phyloP scores from a whole-genome alignment of 768 basidiomycete genomes.

The Macrolepiota fuliginosa region DNA sequence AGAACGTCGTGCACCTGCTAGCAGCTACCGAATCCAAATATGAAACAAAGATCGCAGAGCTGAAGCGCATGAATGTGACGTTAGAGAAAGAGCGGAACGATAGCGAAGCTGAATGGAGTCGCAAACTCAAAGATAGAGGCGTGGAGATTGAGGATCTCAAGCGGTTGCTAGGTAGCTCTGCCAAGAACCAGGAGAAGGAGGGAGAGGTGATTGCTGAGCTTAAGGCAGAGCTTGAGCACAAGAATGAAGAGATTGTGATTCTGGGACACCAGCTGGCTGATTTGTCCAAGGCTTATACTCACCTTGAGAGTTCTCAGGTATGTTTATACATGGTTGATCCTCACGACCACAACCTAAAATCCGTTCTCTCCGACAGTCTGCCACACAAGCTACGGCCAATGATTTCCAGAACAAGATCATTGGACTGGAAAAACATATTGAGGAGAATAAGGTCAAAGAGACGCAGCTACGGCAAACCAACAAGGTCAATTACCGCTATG shows the following conservation, averaged over 20 bases:
- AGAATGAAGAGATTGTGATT: constrained; percentile 45
- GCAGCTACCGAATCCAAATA: constrained; percentile 74
- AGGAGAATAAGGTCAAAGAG: constrained; percentile 72
- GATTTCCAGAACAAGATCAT: constrained; percentile 49
- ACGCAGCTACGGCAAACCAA: constrained; percentile 69
- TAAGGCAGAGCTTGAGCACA: constrained; percentile 51
- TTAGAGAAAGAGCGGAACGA: constrained; percentile 86
- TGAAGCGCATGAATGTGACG: constrained; percentile 57
- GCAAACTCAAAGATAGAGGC: constrained; percentile 74
- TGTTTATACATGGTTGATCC: constrained; percentile 8
- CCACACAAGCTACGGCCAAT: constrained; percentile 34
- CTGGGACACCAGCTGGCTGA: constrained; percentile 56
- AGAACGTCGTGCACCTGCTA: constrained; percentile 71
- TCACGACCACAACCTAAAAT: neutral
- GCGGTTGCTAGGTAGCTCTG: constrained; percentile 50
- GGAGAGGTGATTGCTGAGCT: constrained; percentile 53
- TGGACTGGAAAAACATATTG: constrained; percentile 62
- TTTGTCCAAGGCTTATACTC: constrained; percentile 41
- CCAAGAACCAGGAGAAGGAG: constrained; percentile 58
- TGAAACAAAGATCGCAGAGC: constrained; percentile 71
- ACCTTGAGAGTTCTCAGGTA: constrained; percentile 64
- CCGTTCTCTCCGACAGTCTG: constrained; percentile 19
- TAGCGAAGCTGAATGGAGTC: constrained; percentile 86
- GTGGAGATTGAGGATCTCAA: constrained; percentile 77
- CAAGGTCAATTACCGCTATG: constrained; percentile 67